Evolutionary conservation across 805 yeast genomes (phyloP).

Genomic region (Danielia reshetovae): DNA sequence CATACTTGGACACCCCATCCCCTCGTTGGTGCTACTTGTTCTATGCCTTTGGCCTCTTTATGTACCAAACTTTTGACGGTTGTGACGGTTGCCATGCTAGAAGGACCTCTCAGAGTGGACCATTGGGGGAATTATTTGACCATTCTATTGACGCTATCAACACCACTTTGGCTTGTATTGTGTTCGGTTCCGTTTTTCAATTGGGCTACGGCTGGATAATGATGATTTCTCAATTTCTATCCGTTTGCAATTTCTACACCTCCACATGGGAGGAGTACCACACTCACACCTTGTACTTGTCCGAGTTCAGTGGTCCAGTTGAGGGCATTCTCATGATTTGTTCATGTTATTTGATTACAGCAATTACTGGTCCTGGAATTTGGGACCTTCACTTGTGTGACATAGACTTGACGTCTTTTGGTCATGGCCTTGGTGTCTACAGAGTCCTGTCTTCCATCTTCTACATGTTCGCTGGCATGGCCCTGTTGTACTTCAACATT

Average conservation of each 20-base stretch:
- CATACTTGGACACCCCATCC: slow-evolving; percentile 50
- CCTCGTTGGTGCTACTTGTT: slow-evolving; percentile 77
- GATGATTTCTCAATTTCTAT: slow-evolving; percentile 64
- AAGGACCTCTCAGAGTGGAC: slow-evolving; percentile 91
- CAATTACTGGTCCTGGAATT: slow-evolving; percentile 60
- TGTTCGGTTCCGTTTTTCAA: slow-evolving; percentile 73
- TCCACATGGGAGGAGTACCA: slow-evolving; percentile 97
- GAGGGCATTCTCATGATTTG: slow-evolving; percentile 79
- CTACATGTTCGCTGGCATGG: slow-evolving; percentile 48
- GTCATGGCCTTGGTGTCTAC: slow-evolving; percentile 18
- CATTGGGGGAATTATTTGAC: slow-evolving; percentile 91
- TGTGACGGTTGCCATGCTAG: slow-evolving; percentile 96
- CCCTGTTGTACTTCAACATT: slow-evolving; percentile 61
- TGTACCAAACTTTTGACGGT: slow-evolving; percentile 94
- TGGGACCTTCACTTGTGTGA: slow-evolving; percentile 52
- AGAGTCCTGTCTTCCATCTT: slow-evolving; percentile 39
- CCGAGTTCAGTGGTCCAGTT: slow-evolving; percentile 88
- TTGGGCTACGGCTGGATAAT: slow-evolving; percentile 66
- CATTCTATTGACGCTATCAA: slow-evolving; percentile 76
- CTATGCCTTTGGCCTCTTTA: slow-evolving; percentile 77
- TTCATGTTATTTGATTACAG: slow-evolving; percentile 56
- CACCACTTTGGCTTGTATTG: slow-evolving; percentile 73
- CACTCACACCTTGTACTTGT: slow-evolving; percentile 75
- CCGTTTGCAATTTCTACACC: slow-evolving; percentile 76
- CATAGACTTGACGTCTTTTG: slow-evolving; percentile 35